Conservation (phyloP, 257 asterid genomes). For the Lantana camara region DNA sequence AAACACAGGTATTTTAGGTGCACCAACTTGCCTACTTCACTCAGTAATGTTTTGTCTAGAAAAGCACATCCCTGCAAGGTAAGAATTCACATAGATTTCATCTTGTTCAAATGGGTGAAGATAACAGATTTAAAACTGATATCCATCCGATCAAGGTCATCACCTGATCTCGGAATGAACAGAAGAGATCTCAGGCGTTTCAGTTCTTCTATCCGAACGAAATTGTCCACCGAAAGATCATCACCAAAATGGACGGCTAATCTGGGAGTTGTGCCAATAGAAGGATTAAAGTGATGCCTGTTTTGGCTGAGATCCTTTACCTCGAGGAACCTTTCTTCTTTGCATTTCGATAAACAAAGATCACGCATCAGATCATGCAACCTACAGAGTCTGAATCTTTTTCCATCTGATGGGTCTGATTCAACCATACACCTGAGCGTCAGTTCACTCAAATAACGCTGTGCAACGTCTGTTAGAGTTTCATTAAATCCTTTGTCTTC, state of each 20-base stretch:
- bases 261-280: background rate
- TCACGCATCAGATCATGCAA: constrained; percentile 35
- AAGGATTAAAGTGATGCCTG: too few species aligned
- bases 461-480: constrained; percentile 27
- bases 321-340: constrained; percentile 13
- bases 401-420: background rate
- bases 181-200: background rate
- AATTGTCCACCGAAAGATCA: background rate
- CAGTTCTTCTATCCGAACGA: background rate
- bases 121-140: too few species aligned
- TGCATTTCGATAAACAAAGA: constrained; percentile 25
- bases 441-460: constrained; percentile 26
- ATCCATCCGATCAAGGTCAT: too few species aligned
- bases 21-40: background rate
- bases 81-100: constrained; percentile 3
- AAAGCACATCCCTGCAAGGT: background rate
- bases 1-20: constrained; percentile 23
- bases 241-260: background rate
- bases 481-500: constrained; percentile 12
- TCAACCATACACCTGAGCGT: constrained; percentile 27
- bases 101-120: background rate
- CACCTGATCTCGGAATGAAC: background rate
- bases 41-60: background rate
- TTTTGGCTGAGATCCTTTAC: background rate
- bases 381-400: background rate